Evolutionary conservation across 768 basidiomycete genomes (phyloP).

Genomic region (Lactifluus volemus): DNA sequence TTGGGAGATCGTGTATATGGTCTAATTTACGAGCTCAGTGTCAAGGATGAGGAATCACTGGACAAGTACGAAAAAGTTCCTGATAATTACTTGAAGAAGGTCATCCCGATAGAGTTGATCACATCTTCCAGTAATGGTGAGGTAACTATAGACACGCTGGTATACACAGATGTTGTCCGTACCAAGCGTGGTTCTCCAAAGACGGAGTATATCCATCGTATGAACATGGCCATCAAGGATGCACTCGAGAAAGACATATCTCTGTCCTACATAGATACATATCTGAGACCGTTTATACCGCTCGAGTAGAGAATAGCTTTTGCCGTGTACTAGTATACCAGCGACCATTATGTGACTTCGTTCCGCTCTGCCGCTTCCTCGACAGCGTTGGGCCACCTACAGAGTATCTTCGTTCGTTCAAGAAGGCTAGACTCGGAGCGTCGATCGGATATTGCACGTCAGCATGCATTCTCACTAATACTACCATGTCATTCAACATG

Average conservation of each 20-base stretch:
- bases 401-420: no score
- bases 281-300: conserved; percentile 16
- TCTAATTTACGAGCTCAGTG: conserved; percentile 6
- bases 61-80: conserved; percentile 6
- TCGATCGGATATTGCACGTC: no score
- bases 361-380: no score
- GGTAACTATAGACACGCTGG: neutral
- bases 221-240: conserved; percentile 8
- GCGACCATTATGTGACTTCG: no score
- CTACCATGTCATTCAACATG: no score
- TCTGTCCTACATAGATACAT: conserved; percentile 8
- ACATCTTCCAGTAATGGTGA: neutral
- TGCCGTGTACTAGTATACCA: neutral
- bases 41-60: conserved; percentile 1
- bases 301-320: neutral
- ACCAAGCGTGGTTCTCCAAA: conserved; percentile 6
- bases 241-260: conserved; percentile 1
- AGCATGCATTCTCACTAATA: no score
- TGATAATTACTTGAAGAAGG: neutral
- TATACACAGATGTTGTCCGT: conserved; percentile 3
- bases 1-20: conserved; percentile 5
- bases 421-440: no score
- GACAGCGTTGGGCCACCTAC: no score
- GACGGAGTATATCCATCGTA: conserved; percentile 16
- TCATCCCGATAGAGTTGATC: neutral